Conservation (phyloP, 2,329 filamentous ascomycete genomes). For the Clarireedia paspali region DNA sequence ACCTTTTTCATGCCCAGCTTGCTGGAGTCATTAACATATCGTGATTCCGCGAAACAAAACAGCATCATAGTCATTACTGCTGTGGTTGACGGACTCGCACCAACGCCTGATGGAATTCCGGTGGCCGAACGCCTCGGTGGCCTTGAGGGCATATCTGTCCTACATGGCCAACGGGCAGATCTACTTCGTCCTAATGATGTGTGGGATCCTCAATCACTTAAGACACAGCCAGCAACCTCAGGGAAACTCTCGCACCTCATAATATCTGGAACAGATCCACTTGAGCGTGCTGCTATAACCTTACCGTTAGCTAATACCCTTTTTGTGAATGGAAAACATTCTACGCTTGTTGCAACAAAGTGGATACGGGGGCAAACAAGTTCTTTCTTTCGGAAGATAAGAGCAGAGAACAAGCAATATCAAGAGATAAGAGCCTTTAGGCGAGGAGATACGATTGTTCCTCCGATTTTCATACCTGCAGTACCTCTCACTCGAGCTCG, state of each 20-base stretch:
- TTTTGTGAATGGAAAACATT: conserved; percentile 60
- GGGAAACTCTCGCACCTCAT: conserved; percentile 18
- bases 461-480: conserved; percentile 37
- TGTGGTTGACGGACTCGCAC: conserved; percentile 47
- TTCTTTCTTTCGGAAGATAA: conserved; percentile 9
- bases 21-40: conserved; percentile 13
- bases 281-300: conserved; percentile 17
- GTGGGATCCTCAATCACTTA: background rate
- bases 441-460: background rate
- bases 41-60: background rate
- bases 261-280: conserved; percentile 11
- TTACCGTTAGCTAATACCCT: conserved; percentile 71
- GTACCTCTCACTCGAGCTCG: conserved; percentile 57
- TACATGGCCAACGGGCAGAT: conserved; percentile 35
- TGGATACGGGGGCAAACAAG: conserved; percentile 28
- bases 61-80: conserved; percentile 39
- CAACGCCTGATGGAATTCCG: conserved; percentile 7
- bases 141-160: conserved; percentile 42
- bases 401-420: conserved; percentile 11
- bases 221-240: background rate
- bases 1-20: conserved; percentile 23
- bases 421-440: conserved; percentile 16
- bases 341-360: conserved; percentile 45
- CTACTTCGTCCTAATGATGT: conserved; percentile 29
- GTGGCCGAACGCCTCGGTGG: conserved; percentile 2